Base-by-base conservation (phyloP, 78 protist genomes). In the Parvularia atlantis region DNA sequence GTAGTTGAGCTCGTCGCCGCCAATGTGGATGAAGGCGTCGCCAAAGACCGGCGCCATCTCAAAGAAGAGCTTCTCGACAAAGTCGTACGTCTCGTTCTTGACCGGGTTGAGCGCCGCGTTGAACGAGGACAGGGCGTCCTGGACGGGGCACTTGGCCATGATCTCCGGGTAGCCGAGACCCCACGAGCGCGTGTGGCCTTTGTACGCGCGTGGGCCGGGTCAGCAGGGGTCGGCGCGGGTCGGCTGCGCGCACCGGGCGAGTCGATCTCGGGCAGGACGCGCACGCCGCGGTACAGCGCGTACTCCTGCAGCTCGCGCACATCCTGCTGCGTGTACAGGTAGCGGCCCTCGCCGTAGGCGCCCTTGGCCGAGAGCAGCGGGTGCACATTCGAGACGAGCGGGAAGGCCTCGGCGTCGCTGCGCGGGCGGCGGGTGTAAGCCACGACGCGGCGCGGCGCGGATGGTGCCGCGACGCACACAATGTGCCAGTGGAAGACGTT, bases 401-500 rank as follows among this genome's bases (percentile, higher is more conserved):
- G n/a, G n/a, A n/a, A n/a, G n/a, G n/a, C n/a, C n/a, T n/a, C n/a
- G n/a, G n/a, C n/a, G n/a, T n/a, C n/a, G n/a, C n/a, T n/a, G n/a
- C n/a, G n/a, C n/a, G n/a, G n/a, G n/a, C n/a, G n/a, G n/a, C n/a
- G n/a, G n/a, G n/a, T n/a, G n/a, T n/a, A n/a, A n/a, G n/a, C n/a
- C n/a, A n/a, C n/a, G n/a, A n/a, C n/a, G n/a, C n/a, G n/a, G n/a
- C n/a, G n/a, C n/a, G n/a, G n/a, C n/a, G n/a, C n/a, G n/a, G n/a
- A n/a, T n/a, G n/a, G n/a, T n/a, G n/a, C n/a, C n/a, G n/a, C n/a
- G n/a, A n/a, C n/a, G n/a, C n/a, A 91, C n/a, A 69, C 77, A 0
- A 87, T 22, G 73, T 90, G 95, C 94, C 95, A 90, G 83, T 90
- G 95, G 35, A 90, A 39, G 37, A 57, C 71, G 76, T 89, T 89